Evolutionary conservation across 257 asterid genomes (phyloP).

Genomic region (Jacaranda mimosifolia): DNA sequence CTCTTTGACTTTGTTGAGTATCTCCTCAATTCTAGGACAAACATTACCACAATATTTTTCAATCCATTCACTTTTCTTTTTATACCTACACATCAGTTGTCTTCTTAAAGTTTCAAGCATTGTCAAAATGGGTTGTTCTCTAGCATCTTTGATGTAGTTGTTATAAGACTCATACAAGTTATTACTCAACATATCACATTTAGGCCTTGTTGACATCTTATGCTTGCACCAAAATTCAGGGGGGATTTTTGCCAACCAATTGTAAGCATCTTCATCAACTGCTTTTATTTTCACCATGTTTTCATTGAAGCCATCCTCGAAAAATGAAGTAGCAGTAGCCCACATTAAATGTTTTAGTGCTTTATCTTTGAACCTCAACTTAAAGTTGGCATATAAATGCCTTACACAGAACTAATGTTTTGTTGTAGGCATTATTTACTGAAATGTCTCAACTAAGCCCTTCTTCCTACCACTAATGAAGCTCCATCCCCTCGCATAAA

Average conservation of each 20-base stretch:
- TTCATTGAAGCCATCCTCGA: not conserved
- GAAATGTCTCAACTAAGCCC: not conserved
- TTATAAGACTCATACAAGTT: not conserved
- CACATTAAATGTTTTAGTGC: not conserved
- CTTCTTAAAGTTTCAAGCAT: not conserved
- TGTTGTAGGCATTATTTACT: not conserved
- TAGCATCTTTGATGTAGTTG: not conserved
- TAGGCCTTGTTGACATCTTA: not conserved
- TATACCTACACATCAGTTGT: not conserved
- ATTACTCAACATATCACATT: not conserved
- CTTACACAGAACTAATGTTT: not conserved
- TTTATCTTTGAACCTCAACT: not conserved
- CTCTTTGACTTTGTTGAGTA: not conserved
- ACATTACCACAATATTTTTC: not conserved
- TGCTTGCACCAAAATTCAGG: not conserved
- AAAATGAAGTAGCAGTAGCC: not conserved
- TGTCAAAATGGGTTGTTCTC: not conserved
- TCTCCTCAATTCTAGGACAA: not conserved
- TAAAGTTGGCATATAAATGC: slow-evolving; percentile 4
- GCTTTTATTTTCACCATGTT: not conserved
- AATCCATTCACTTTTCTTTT: not conserved
- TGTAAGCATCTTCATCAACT: not conserved
- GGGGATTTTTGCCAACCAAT: not conserved
- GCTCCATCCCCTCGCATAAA: not conserved
- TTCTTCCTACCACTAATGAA: not conserved